Evolutionary conservation across 208 protist genomes (phyloP), one percentile per base, ranked within the genome.

Genomic region (Blastocrithidia nonstop): DNA sequence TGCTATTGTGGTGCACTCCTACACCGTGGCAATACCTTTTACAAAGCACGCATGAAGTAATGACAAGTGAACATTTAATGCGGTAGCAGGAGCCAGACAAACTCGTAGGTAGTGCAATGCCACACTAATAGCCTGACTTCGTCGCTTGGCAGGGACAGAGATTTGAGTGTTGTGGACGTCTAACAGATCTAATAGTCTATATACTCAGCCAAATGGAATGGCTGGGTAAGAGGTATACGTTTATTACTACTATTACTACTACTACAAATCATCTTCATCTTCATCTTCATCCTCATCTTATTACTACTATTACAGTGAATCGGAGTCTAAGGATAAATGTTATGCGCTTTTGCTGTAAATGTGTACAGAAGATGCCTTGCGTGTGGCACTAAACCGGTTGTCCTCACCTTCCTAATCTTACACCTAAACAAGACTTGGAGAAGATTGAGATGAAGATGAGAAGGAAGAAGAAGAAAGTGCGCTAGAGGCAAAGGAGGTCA

Each of bases 141-240:
- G 63, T 11, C 68, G 59, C 56, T 87, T 85, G 6, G 60, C 57
- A 20, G 50, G 45, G n/a, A 79, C 31, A n/a, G 61, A 54, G 5
- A 71, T 36, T 4, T 66, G 43, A 11, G 68, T 58, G 29, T 76
- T 62, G 1, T 55, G 15, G 20, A 62, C 59, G 23, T 74, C 61
- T 13, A 93, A 41, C 25, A 93, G 43, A 3, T 75, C 50, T 23
- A 40, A 40, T 20, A 93, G 57, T n/a, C 84, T 78, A 44, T 82
- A 85, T 16, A 86, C 53, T 79, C 83, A 92, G 17, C 83, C 66
- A 45, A 82, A 86, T 0, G 83, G 83, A 43, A 88, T 48, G 1
- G 46, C 61, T 1, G 70, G 64, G 44, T 65, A 87, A 25, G 52
- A 51, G 48, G 9, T 29, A 11, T 8, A 5, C 28, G n/a, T 1